phyloP scores from a whole-genome alignment of 352 stramenopile genomes.

The Phytophthora uliginosa region DNA sequence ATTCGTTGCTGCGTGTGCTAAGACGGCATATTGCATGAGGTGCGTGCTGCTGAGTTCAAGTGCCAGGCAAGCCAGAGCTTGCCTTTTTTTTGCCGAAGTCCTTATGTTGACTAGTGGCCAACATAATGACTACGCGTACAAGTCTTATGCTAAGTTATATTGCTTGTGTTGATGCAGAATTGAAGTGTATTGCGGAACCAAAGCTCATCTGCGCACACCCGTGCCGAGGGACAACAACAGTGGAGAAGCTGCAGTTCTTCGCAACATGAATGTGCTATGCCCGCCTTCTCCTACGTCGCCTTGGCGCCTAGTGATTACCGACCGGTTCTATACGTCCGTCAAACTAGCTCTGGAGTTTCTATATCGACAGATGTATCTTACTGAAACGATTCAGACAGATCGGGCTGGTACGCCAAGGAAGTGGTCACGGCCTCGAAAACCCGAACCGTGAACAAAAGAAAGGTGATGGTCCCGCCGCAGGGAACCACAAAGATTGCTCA shows the following conservation, averaged over 20 bases:
- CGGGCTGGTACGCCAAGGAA: neutral
- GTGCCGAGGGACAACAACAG: no score
- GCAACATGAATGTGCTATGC: constrained; percentile 11
- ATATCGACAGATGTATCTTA: neutral
- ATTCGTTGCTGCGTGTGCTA: no score
- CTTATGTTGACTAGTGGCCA: no score
- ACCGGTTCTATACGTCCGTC: constrained; percentile 6
- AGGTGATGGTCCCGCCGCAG: constrained; percentile 1
- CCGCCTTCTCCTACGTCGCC: neutral
- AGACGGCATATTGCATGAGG: no score
- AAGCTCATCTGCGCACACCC: no score
- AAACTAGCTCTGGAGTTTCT: constrained; percentile 4
- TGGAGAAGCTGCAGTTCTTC: constrained; percentile 1
- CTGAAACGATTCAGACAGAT: neutral
- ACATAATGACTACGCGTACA: no score
- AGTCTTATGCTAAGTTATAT: no score
- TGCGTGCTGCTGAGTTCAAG: no score
- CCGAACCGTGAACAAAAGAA: neutral
- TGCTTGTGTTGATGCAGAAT: no score
- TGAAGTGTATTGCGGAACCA: no score
- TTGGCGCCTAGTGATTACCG: neutral
- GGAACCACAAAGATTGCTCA: constrained; percentile 4
- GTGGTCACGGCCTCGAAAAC: neutral
- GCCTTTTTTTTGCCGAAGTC: no score
- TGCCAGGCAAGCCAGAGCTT: no score